Percentiles rank a stretch among this genome's conserved stretches.
phyloP scores from a whole-genome alignment of 495 filamentous ascomycete species.

The Ascodesmis nigricans region DNA sequence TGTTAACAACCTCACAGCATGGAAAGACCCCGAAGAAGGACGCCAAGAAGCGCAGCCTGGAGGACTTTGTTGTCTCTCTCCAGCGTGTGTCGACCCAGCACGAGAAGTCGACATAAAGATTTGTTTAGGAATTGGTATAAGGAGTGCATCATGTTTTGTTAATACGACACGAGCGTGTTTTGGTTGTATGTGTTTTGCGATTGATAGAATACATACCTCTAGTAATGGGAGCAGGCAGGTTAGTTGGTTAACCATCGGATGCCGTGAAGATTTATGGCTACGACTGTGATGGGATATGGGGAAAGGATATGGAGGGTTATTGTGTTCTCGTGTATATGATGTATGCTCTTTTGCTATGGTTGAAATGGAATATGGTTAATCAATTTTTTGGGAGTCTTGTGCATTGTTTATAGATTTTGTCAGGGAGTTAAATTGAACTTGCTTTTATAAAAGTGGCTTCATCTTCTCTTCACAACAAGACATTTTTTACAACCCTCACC shows the following conservation, averaged over 20 bases:
- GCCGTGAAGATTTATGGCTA: too few relatives aligned
- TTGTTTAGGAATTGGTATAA: conserved; percentile 1
- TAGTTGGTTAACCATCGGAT: conserved; percentile 2
- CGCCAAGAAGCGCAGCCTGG: conserved; percentile 49
- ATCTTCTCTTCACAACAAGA: too few relatives aligned
- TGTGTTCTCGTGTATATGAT: too few relatives aligned
- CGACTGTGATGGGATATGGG: too few relatives aligned
- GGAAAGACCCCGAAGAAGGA: conserved; percentile 57
- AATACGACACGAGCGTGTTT: conserved; percentile 3
- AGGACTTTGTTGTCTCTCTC: conserved; percentile 73
- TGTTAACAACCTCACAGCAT: conserved; percentile 25
- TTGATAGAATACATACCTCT: conserved; percentile 4
- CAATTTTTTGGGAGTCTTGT: too few relatives aligned
- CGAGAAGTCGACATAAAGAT: conserved; percentile 45
- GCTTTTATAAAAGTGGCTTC: too few relatives aligned
- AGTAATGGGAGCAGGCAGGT: conserved; percentile 1
- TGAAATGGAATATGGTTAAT: too few relatives aligned
- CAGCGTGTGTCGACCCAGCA: conserved; percentile 70
- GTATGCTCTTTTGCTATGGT: too few relatives aligned
- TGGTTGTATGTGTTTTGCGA: conserved; percentile 1
- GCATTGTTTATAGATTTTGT: too few relatives aligned
- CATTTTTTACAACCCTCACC: too few relatives aligned
- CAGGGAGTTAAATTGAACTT: too few relatives aligned
- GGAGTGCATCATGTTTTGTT: conserved; percentile 3
- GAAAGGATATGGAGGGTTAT: too few relatives aligned